Conservation (phyloP, 2,329 filamentous ascomycete species). For the Lasiodiplodia sp. region DNA sequence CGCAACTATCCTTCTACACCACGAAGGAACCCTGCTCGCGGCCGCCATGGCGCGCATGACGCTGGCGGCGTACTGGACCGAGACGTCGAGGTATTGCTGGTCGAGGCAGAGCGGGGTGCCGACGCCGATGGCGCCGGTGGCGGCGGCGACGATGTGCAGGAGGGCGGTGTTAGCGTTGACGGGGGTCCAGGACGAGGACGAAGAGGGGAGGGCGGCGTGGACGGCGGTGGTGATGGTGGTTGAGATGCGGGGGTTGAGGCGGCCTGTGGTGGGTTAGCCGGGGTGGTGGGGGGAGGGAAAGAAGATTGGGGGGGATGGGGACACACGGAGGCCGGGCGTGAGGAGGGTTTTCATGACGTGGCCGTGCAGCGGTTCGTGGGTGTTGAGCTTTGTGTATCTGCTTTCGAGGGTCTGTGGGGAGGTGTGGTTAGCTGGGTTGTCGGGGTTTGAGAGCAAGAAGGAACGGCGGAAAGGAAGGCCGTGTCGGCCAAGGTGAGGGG, state of each 20-base stretch:
- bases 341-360: constrained; percentile 43
- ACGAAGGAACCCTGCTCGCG: constrained; percentile 37
- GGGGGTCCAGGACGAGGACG: constrained; percentile 41
- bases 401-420: constrained; percentile 38
- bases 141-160: constrained; percentile 42
- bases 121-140: constrained; percentile 45
- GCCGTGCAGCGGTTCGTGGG: constrained; percentile 33
- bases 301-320: background rate
- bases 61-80: constrained; percentile 36
- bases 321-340: constrained; percentile 42
- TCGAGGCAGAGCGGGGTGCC: constrained; percentile 41
- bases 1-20: background rate
- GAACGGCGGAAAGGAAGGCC: too few species aligned
- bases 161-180: constrained; percentile 40
- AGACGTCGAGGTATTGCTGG: constrained; percentile 41
- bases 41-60: constrained; percentile 42
- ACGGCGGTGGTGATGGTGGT: constrained; percentile 40
- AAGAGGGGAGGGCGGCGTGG: constrained; percentile 38
- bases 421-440: constrained; percentile 30
- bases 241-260: constrained; percentile 40
- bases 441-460: too few species aligned
- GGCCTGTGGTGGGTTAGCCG: constrained; percentile 35
- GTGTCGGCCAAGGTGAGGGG: background rate
- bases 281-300: background rate
- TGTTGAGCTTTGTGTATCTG: constrained; percentile 41